Conservation (phyloP, 176 grass and related monocot genomes). For the Chrysopogon serrulatus region DNA sequence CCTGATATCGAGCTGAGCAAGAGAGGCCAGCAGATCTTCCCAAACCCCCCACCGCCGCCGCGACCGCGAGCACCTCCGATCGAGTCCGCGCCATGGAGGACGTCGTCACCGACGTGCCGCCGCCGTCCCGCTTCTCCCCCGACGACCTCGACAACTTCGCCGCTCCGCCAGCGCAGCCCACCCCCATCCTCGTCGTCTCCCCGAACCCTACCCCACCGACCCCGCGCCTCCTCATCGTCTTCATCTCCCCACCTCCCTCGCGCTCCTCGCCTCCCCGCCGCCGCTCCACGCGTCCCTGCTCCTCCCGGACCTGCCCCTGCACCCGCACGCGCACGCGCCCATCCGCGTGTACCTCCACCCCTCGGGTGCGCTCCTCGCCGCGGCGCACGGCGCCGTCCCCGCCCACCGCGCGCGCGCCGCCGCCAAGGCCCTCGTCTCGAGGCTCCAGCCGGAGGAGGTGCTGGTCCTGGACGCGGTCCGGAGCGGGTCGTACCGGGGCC, state of each 20-base stretch:
- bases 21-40: not conserved
- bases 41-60: not conserved
- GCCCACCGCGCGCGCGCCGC: conserved; percentile 53
- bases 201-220: conserved; percentile 26
- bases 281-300: conserved; percentile 53
- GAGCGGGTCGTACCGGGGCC: conserved; percentile 56
- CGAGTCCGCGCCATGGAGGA: conserved; percentile 46
- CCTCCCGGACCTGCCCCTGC: conserved; percentile 57
- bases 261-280: conserved; percentile 42
- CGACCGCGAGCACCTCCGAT: conserved; percentile 13
- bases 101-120: conserved; percentile 61
- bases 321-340: conserved; percentile 35
- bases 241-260: conserved; percentile 64
- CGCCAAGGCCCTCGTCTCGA: conserved; percentile 49
- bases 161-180: conserved; percentile 25
- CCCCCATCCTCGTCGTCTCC: conserved; percentile 49
- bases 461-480: conserved; percentile 61
- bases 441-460: conserved; percentile 53
- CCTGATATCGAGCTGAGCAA: not conserved
- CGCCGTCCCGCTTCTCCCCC: conserved; percentile 60
- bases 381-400: conserved; percentile 39
- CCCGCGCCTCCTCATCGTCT: conserved; percentile 53
- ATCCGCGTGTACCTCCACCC: conserved; percentile 57
- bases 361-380: conserved; percentile 41
- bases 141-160: conserved; percentile 83